phyloP scores from a whole-genome alignment of 345 rosid species.

The thale cress (Arabidopsis thaliana) region TAIR10.1 NC_003071.7:8494001-8494500 shows the following conservation, averaged over 20 bases:
- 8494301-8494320: not conserved
- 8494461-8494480: not conserved
- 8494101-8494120: not conserved
- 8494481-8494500: slow-evolving; percentile 34
- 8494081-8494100: no score
- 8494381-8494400: not conserved
- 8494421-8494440: slow-evolving; percentile 7
- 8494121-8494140: not conserved
- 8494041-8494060: not conserved
- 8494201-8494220: not conserved
- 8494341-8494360: slow-evolving; percentile 31
- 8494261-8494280: not conserved
- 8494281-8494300: not conserved
- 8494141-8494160: slow-evolving; percentile 32
- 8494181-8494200: slow-evolving; percentile 23
- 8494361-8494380: not conserved
- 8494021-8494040: slow-evolving; percentile 5
- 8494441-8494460: not conserved
- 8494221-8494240: slow-evolving; percentile 12
- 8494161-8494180: not conserved
- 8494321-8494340: slow-evolving; percentile 3
- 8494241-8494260: not conserved
- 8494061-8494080: slow-evolving; percentile 3
- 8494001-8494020: not conserved
- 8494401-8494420: not conserved